A percentile compares a stretch with the other conserved stretches of the same genome.
Conservation (phyloP, 2,329 filamentous ascomycete genomes). For the Atkinsonella texensis region DNA sequence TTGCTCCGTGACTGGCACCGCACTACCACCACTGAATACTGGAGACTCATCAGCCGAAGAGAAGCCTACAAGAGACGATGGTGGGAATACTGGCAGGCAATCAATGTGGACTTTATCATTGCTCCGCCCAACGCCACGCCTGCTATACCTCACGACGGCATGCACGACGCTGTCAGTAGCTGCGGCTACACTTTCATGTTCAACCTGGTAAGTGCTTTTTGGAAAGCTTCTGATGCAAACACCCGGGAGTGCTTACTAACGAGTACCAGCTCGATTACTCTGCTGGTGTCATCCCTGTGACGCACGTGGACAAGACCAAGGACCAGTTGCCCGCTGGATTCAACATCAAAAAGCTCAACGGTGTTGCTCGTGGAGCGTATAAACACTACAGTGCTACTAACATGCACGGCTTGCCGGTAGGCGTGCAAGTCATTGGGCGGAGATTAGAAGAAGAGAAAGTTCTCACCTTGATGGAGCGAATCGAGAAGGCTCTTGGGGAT, state of each 20-base stretch:
- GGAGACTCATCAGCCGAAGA: conserved; percentile 64
- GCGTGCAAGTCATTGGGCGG: conserved; percentile 70
- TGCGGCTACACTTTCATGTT: conserved; percentile 93
- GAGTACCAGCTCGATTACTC: conserved; percentile 64
- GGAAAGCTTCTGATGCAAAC: background rate
- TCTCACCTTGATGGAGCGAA: conserved; percentile 62
- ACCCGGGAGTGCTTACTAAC: background rate
- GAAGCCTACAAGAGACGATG: conserved; percentile 68
- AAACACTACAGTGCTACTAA: conserved; percentile 69
- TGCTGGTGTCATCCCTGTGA: conserved; percentile 71
- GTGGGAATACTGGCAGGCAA: conserved; percentile 74
- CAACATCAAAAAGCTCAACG: conserved; percentile 55
- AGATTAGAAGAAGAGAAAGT: conserved; percentile 83
- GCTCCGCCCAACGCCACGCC: conserved; percentile 84
- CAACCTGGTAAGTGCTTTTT: conserved; percentile 51
- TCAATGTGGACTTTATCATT: conserved; percentile 65
- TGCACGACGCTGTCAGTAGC: conserved; percentile 72
- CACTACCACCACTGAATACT: conserved; percentile 67
- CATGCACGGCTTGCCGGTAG: conserved; percentile 84
- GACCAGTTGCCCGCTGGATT: conserved; percentile 55
- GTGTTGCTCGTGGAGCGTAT: conserved; percentile 71
- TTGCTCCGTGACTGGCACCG: conserved; percentile 61
- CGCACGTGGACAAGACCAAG: conserved; percentile 60
- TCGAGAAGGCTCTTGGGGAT: conserved; percentile 61
- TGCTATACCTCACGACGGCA: conserved; percentile 74